Evolutionary conservation across 345 rosid species (phyloP).

Genomic region (Garcia nutans): DNA sequence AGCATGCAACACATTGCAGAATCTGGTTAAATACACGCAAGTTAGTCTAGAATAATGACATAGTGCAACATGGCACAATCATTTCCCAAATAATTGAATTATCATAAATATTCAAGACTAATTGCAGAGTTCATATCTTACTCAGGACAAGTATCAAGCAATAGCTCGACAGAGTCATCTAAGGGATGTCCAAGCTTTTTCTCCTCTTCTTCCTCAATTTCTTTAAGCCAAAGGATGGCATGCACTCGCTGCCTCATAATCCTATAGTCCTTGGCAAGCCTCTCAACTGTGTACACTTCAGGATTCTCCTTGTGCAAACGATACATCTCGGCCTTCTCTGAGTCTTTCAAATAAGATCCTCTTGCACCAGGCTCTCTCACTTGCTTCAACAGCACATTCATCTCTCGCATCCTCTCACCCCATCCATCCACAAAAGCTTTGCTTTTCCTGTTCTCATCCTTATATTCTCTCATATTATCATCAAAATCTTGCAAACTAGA

Average conservation of each 20-base stretch:
- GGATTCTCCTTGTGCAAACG: slow-evolving; percentile 83
- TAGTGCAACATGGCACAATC: neutral
- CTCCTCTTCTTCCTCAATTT: slow-evolving; percentile 90
- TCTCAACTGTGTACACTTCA: slow-evolving; percentile 72
- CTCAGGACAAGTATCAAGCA: slow-evolving; percentile 92
- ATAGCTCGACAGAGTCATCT: slow-evolving; percentile 84
- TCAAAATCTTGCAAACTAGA: slow-evolving; percentile 52
- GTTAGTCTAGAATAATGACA: neutral
- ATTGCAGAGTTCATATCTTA: slow-evolving; percentile 33
- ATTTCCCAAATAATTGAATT: neutral
- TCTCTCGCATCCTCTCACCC: slow-evolving; percentile 53
- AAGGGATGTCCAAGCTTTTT: slow-evolving; percentile 77
- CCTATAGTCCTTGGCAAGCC: slow-evolving; percentile 88
- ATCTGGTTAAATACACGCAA: neutral
- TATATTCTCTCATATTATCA: slow-evolving; percentile 46
- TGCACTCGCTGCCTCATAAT: slow-evolving; percentile 97
- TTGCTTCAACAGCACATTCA: slow-evolving; percentile 61
- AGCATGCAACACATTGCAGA: neutral
- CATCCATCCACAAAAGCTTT: slow-evolving; percentile 58
- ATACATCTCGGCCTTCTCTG: slow-evolving; percentile 94
- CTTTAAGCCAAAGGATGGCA: slow-evolving; percentile 92
- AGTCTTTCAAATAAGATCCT: slow-evolving; percentile 84
- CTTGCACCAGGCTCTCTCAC: slow-evolving; percentile 87
- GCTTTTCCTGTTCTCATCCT: slow-evolving; percentile 42
- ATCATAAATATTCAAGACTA: neutral